These are phyloP conservation scores for Phyllachora maydis DNA, from an alignment of 2,329 filamentous ascomycete species.

Conservation along the genomic window DNA sequence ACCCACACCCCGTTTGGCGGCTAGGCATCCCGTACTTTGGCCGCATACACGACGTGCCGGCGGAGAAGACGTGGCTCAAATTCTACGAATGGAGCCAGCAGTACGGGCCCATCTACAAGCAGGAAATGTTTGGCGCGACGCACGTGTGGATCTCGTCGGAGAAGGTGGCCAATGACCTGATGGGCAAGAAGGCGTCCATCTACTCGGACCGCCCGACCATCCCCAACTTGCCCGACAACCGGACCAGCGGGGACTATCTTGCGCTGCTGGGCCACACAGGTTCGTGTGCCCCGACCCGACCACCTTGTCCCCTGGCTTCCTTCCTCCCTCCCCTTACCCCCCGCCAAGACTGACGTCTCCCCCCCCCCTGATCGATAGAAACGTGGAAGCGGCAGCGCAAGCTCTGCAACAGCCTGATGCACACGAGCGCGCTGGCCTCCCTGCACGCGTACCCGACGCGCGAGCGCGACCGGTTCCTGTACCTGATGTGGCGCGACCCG, in stretches of 20 bases:
- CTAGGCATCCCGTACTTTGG: conserved; percentile 20
- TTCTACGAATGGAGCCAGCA: conserved; percentile 24
- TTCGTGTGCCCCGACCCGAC: no score
- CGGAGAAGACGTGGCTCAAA: conserved; percentile 20
- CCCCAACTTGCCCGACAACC: conserved; percentile 23
- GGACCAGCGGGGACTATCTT: conserved; percentile 23
- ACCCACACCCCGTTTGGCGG: no score
- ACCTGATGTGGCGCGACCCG: conserved; percentile 16
- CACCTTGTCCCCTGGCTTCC: conserved; percentile 1
- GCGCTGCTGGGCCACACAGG: conserved; percentile 21
- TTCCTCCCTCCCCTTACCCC: no score
- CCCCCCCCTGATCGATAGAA: conserved; percentile 13
- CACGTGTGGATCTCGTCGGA: conserved; percentile 27
- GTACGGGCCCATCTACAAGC: conserved; percentile 24
- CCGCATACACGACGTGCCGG: conserved; percentile 21
- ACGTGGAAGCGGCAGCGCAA: conserved; percentile 26
- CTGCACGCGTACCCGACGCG: conserved; percentile 19
- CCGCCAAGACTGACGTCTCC: no score
- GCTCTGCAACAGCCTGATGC: conserved; percentile 21
- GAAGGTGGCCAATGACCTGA: conserved; percentile 20
- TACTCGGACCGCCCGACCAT: conserved; percentile 26
- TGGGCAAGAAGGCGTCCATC: conserved; percentile 17
- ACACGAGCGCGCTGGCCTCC: conserved; percentile 12
- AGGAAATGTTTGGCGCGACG: conserved; percentile 20
- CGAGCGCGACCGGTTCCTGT: conserved; percentile 23